Conservation (phyloP, 129 eudicot genomes). For the Pulicaria dysenterica region DNA sequence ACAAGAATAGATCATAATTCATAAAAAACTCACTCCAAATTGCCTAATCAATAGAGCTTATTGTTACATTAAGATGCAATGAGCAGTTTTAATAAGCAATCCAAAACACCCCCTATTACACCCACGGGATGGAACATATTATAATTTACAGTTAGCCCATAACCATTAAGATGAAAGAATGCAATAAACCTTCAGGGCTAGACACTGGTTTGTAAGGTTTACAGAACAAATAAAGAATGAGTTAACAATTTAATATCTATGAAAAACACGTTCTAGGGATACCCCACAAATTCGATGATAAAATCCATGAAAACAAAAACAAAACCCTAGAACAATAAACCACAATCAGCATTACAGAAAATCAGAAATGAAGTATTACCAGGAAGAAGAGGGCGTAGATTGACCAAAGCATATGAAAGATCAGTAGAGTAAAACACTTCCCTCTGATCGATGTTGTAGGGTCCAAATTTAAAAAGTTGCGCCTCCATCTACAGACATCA, state of each 20-base stretch:
- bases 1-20: neutral
- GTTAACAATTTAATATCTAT: neutral
- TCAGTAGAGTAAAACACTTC: slow-evolving; percentile 80
- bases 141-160: neutral
- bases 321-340: slow-evolving; percentile 5
- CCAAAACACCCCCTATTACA: too few relatives aligned
- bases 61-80: too few relatives aligned
- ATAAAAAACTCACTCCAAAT: neutral
- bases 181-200: neutral
- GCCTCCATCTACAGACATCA: slow-evolving; percentile 54
- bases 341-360: neutral
- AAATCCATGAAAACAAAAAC: slow-evolving; percentile 1
- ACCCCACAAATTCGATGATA: neutral
- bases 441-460: slow-evolving; percentile 62
- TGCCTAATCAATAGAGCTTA: neutral
- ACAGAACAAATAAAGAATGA: neutral
- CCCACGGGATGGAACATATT: neutral
- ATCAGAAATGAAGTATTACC: slow-evolving; percentile 41
- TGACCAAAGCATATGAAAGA: slow-evolving; percentile 90
- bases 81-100: too few relatives aligned
- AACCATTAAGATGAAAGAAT: neutral
- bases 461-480: slow-evolving; percentile 60
- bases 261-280: neutral
- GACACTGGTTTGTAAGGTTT: neutral
- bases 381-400: slow-evolving; percentile 93